phyloP scores from a whole-genome alignment of 352 stramenopile species.

The Globisporangium abappressorium region DNA sequence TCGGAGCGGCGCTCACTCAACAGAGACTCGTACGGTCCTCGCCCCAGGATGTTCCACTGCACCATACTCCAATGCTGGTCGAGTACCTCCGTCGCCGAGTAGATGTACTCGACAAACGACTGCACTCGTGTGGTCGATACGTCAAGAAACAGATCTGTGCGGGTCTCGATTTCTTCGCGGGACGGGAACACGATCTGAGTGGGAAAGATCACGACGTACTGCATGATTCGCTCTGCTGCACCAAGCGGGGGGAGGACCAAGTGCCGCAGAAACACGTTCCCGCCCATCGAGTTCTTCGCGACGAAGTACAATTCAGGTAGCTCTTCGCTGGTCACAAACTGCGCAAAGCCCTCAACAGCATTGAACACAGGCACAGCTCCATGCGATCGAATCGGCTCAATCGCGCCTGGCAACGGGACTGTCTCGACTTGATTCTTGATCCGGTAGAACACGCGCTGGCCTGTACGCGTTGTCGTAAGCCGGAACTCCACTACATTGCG shows the following conservation, averaged over 20 bases:
- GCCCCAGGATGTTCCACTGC: conserved; percentile 83
- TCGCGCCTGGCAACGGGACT: conserved; percentile 35
- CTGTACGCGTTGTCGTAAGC: conserved; percentile 52
- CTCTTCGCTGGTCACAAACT: conserved; percentile 82
- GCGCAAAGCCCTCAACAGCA: conserved; percentile 63
- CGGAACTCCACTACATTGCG: conserved; percentile 54
- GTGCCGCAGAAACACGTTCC: conserved; percentile 61
- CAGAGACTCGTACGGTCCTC: conserved; percentile 78
- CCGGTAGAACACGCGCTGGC: conserved; percentile 64
- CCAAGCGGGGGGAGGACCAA: conserved; percentile 66
- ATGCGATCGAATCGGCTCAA: conserved; percentile 55
- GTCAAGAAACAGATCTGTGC: conserved; percentile 72
- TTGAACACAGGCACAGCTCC: conserved; percentile 62
- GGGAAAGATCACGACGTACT: conserved; percentile 75
- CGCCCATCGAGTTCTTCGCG: conserved; percentile 73
- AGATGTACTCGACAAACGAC: conserved; percentile 75
- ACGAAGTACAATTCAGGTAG: conserved; percentile 85
- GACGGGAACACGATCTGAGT: conserved; percentile 79
- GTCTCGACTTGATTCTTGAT: conserved; percentile 60
- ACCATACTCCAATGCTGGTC: conserved; percentile 86
- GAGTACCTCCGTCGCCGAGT: conserved; percentile 79
- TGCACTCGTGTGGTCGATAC: conserved; percentile 73
- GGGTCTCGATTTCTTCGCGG: conserved; percentile 68
- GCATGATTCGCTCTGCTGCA: conserved; percentile 61
- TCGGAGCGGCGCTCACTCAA: conserved; percentile 49